Base-by-base conservation (phyloP, 495 filamentous ascomycete species). In the Stereocaulon alpinum region DNA sequence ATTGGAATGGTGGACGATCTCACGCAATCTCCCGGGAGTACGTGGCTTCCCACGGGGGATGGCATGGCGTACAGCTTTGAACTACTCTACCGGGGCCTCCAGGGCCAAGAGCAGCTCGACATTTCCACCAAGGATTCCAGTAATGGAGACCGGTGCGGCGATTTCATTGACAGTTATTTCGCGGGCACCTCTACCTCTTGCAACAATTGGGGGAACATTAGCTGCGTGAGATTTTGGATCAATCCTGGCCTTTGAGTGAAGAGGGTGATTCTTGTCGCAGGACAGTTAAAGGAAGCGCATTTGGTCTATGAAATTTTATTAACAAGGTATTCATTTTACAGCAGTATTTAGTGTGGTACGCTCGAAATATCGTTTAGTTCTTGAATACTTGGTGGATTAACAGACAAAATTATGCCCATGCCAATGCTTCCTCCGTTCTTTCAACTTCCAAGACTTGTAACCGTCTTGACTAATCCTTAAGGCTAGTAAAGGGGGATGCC, bases 81-180 rank as follows among this genome's bases (percentile, higher is more conserved):
- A 51, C 17, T 51, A 51, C 15, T 51, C 20, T 20, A 51, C 48
- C 48, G 20, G 3, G 15, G 48, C 15, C 48, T 51, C 48, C 7
- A 51, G 17, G 48, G 48, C 48, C 48, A 51, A 51, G 48, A 51
- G 48, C 48, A 51, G 48, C 48, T 51, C 20, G 20, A 51, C 48
- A 51, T 51, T 15, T 51, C 48, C 48, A 51, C 48, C 4, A 51
- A 51, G 48, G 15, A 51, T 51, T 51, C 48, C 48, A 51, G 5
- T 24, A 51, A 51, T n/a, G 20, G 48, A 51, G 48, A 51, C 48
- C 48, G 5, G 14, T 51, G 15, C 48, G 20, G 48, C 20, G 20
- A 51, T 51, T 51, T 51, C 48, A 51, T 51, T 51, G 48, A 51
- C 15, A 51, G 48, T 51, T 51, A 51, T 51, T 51, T 51, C 48